phyloP scores from a whole-genome alignment of 805 yeast species.

The Metschnikowia hibisci region DNA sequence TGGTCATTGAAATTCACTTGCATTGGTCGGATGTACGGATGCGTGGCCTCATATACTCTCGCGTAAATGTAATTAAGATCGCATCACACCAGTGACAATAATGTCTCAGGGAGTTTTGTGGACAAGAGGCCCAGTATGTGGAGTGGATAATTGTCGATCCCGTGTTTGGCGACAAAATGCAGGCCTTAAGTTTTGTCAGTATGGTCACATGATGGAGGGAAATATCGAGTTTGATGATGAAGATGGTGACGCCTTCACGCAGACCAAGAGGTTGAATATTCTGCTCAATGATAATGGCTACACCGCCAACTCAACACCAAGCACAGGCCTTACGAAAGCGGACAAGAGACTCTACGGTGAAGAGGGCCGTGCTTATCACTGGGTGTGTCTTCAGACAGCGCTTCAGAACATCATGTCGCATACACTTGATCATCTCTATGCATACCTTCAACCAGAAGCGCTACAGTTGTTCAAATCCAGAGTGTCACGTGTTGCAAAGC shows the following conservation, averaged over 20 bases:
- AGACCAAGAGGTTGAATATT: conserved; percentile 53
- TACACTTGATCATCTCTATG: conserved; percentile 12
- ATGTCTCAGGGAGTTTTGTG: conserved; percentile 31
- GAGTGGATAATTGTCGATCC: conserved; percentile 85
- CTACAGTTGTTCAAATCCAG: background rate
- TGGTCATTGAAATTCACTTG: no score
- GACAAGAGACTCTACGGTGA: conserved; percentile 40
- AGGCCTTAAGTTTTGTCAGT: conserved; percentile 82
- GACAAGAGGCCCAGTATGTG: conserved; percentile 80
- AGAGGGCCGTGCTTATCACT: conserved; percentile 41
- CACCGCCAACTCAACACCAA: conserved; percentile 2
- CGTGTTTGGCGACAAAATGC: conserved; percentile 65
- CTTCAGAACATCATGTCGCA: conserved; percentile 36
- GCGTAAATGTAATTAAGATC: no score
- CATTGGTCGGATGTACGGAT: no score
- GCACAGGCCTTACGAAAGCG: background rate
- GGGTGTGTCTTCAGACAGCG: conserved; percentile 48
- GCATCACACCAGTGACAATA: no score
- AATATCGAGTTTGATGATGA: conserved; percentile 78
- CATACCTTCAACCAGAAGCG: background rate
- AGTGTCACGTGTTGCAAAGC: conserved; percentile 16
- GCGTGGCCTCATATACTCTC: no score
- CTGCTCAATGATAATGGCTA: conserved; percentile 31
- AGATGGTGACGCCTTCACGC: conserved; percentile 55
- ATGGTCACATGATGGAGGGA: conserved; percentile 85